phyloP scores from a whole-genome alignment of 306 rosid species.

The Fagus crenata region DNA sequence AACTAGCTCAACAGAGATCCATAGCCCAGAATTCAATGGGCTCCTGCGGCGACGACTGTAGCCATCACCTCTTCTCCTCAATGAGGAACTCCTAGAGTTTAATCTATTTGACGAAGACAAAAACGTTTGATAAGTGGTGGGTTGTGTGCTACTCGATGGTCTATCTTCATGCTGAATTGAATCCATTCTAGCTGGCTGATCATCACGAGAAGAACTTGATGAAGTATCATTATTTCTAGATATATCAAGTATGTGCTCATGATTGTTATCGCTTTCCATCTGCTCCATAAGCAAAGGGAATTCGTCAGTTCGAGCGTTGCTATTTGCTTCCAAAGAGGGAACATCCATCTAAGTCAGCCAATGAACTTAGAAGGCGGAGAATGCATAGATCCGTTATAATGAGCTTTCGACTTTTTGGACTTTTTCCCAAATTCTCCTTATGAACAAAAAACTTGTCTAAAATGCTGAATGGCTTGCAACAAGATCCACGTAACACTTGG shows the following conservation, averaged over 20 bases:
- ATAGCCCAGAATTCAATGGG: constrained; percentile 70
- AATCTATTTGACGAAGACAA: constrained; percentile 44
- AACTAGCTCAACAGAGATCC: constrained; percentile 74
- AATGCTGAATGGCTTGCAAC: constrained; percentile 12
- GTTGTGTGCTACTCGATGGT: constrained; percentile 29
- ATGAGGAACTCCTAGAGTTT: constrained; percentile 51
- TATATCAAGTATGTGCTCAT: constrained; percentile 53
- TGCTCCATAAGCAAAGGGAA: constrained; percentile 68
- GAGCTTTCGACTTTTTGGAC: constrained; percentile 26
- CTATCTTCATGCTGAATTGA: constrained; percentile 38
- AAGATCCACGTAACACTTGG: constrained; percentile 29
- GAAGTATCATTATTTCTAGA: constrained; percentile 45
- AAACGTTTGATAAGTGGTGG: constrained; percentile 37
- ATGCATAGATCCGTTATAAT: constrained; percentile 44
- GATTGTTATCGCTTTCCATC: constrained; percentile 35
- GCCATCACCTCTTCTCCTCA: constrained; percentile 55
- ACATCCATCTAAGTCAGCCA: constrained; percentile 64
- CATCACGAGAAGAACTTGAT: constrained; percentile 44
- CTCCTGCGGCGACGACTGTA: constrained; percentile 58
- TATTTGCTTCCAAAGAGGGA: constrained; percentile 46
- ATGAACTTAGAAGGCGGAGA: constrained; percentile 36
- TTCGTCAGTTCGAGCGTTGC: constrained; percentile 45
- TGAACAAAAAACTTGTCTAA: constrained; percentile 18
- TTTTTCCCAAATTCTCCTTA: constrained; percentile 28
- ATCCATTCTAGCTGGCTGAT: constrained; percentile 41